phyloP scores from a whole-genome alignment of 2,329 filamentous ascomycete species.

The Leptosphaerulina australis region DNA sequence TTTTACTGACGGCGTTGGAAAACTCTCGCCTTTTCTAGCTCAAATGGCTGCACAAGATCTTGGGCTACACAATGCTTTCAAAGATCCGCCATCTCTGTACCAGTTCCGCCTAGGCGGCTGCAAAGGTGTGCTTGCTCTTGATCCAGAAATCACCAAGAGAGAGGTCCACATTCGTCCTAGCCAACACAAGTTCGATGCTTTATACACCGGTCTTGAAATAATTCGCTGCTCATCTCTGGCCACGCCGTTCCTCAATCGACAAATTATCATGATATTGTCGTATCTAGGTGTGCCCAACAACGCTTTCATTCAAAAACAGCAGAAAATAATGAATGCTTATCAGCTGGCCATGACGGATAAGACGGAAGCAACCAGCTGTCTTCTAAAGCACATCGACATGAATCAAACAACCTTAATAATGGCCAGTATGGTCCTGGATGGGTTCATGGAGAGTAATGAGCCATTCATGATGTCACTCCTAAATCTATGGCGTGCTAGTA shows the following conservation, averaged over 20 bases:
- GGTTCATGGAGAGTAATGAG: slow-evolving; percentile 76
- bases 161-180: slow-evolving; percentile 81
- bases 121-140: slow-evolving; percentile 85
- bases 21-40: slow-evolving; percentile 81
- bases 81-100: slow-evolving; percentile 75
- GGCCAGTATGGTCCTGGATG: slow-evolving; percentile 76
- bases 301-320: slow-evolving; percentile 71
- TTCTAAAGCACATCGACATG: slow-evolving; percentile 80
- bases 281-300: slow-evolving; percentile 71
- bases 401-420: slow-evolving; percentile 79
- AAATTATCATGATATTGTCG: slow-evolving; percentile 85
- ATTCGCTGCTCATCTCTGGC: slow-evolving; percentile 80
- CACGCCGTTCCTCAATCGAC: slow-evolving; percentile 82
- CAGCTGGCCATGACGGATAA: slow-evolving; percentile 72
- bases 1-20: slow-evolving; percentile 93
- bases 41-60: slow-evolving; percentile 75
- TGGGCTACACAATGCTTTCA: slow-evolving; percentile 59
- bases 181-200: slow-evolving; percentile 82
- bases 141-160: slow-evolving; percentile 68
- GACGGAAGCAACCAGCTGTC: slow-evolving; percentile 66
- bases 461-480: slow-evolving; percentile 83
- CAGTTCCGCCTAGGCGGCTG: slow-evolving; percentile 92
- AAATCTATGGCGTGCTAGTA: slow-evolving; percentile 86
- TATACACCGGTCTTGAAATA: slow-evolving; percentile 78
- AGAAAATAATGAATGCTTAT: slow-evolving; percentile 70